phyloP scores from a whole-genome alignment of 2,329 filamentous ascomycete genomes.

The Xylariaceae sp. region DNA sequence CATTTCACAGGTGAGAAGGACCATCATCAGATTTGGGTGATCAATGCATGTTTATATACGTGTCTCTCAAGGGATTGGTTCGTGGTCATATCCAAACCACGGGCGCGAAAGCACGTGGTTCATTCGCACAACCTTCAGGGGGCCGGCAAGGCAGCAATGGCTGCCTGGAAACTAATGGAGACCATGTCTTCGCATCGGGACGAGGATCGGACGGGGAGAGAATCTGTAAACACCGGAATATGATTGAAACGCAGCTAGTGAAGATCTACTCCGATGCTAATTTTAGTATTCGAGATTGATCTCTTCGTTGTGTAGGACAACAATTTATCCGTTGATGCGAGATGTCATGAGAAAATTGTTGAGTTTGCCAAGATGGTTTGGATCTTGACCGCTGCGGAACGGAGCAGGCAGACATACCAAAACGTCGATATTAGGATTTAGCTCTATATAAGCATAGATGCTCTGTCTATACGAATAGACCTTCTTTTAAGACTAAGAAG shows the following conservation, averaged over 20 bases:
- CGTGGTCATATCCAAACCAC: background rate
- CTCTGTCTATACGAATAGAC: background rate
- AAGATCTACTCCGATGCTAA: too few species aligned
- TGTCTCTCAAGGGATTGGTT: background rate
- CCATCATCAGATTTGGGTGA: background rate
- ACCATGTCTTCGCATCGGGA: background rate
- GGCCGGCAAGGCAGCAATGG: constrained; percentile 16
- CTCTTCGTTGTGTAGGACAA: too few species aligned
- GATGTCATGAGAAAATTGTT: too few species aligned
- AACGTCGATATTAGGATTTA: background rate
- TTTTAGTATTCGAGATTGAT: too few species aligned
- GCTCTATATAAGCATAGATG: background rate
- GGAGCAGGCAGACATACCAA: too few species aligned
- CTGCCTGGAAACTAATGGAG: constrained; percentile 11
- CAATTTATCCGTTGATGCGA: too few species aligned
- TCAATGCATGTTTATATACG: background rate
- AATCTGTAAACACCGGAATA: too few species aligned
- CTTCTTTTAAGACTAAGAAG: too few species aligned
- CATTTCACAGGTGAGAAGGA: background rate
- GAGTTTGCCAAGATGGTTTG: too few species aligned
- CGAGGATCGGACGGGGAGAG: background rate
- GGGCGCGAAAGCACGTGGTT: constrained; percentile 22
- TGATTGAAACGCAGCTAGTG: too few species aligned
- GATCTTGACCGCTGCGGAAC: too few species aligned
- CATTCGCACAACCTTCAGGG: background rate